Evolutionary conservation across 2,329 filamentous ascomycete genomes (phyloP), one percentile per base, ranked within the genome.

Genomic region (Colletotrichum orchidophilum): DNA sequence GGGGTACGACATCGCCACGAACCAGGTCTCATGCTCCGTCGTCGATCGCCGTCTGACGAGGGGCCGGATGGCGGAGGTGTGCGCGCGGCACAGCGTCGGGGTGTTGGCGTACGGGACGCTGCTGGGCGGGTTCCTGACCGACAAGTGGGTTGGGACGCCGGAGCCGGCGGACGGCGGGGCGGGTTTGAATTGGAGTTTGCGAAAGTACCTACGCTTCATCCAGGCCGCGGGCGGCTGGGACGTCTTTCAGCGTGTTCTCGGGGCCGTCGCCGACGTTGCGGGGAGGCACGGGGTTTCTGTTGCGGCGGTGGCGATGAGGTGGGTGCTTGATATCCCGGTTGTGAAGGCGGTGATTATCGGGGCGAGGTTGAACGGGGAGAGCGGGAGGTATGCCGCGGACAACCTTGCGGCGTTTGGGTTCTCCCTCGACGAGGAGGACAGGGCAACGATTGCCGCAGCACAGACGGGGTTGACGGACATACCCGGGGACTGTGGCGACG

Each of bases 281-380:
- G 69, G 65, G n/a, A 85, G 83, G 55, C 80, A 87, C 64, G 63
- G 73, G 0, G 82, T 85, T 0, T 78, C 78, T 0, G 78, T 87
- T 26, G 81, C 85, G 1, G 83, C 83, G n/a, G 84, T 87, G 3
- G 86, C 86, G 2, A 83, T 80, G n/a, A 78, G 85, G 72, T 87
- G 84, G 82, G 84, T 87, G 1, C 76, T 87, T 8, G 85, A 87
- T 66, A 80, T 85, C 50, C 79, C 81, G 1, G 81, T 80, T 57
- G 85, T 87, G 0, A 85, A 83, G 9, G 85, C 85, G 0, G 84
- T 87, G 1, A 86, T 87, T 29, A 81, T 87, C 6, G 86, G 67
- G 8, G 49, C 57, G 49, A 7, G 67, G 13, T 4, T 70, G 11
- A 50, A 55, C 1, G 8, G 11, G 21, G 63, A 58, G 24, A 67